Percentiles rank a stretch among this genome's conserved stretches.
These are phyloP conservation scores for Coemansia sp. DNA, from an alignment of 192 early-diverging fungal species.

Conservation along the genomic window DNA sequence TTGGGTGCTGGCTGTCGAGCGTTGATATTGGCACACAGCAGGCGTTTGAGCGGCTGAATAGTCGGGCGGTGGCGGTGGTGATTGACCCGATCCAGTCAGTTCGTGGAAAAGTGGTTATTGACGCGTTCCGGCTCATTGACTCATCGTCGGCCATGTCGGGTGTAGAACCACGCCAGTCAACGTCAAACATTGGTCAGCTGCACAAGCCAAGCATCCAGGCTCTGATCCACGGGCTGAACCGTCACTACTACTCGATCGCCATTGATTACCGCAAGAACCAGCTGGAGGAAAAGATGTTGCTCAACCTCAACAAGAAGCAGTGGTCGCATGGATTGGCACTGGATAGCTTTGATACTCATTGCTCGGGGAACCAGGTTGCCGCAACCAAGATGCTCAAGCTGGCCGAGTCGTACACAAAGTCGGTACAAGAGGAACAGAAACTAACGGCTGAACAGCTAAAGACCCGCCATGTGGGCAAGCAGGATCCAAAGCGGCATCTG, in stretches of 20 bases:
- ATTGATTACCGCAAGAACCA: slow-evolving; percentile 99
- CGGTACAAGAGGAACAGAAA: slow-evolving; percentile 93
- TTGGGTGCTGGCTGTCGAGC: slow-evolving; percentile 99
- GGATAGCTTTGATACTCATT: slow-evolving; percentile 79
- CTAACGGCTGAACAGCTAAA: slow-evolving; percentile 93
- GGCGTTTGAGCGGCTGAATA: slow-evolving; percentile 93
- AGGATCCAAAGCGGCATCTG: slow-evolving; percentile 99
- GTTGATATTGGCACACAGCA: slow-evolving; percentile 99
- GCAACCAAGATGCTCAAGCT: slow-evolving; percentile 89
- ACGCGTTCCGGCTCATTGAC: slow-evolving; percentile 97
- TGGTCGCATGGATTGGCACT: slow-evolving; percentile 96
- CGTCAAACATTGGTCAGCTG: slow-evolving; percentile 97
- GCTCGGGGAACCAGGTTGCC: slow-evolving; percentile 76
- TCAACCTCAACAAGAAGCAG: slow-evolving; percentile 98
- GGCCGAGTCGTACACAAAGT: slow-evolving; percentile 96
- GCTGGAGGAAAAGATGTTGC: slow-evolving; percentile 98
- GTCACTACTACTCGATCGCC: slow-evolving; percentile 99
- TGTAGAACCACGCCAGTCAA: slow-evolving; percentile 96
- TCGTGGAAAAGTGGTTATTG: slow-evolving; percentile 99
- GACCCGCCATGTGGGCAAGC: slow-evolving; percentile 99
- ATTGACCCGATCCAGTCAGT: slow-evolving; percentile 99
- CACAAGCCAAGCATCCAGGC: slow-evolving; percentile 98
- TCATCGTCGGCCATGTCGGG: slow-evolving; percentile 79
- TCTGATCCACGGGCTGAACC: slow-evolving; percentile 95
- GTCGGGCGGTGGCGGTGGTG: slow-evolving; percentile 95